Percentiles rank a stretch among this genome's conserved stretches.
Conservation (phyloP, 192 early-diverging fungal genomes). For the Polychytrium aggregatum region DNA sequence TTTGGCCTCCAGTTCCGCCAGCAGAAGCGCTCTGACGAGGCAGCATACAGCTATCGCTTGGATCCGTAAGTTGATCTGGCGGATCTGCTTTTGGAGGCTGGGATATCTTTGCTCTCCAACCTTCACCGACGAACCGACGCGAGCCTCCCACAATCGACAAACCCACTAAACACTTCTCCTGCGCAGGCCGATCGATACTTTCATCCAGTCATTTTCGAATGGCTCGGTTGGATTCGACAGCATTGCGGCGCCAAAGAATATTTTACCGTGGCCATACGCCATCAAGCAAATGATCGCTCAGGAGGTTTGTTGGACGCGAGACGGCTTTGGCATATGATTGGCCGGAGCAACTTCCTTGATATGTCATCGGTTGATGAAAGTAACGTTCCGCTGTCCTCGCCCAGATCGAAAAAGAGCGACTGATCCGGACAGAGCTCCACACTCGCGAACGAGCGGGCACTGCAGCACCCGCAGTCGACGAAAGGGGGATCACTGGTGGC, state of each 20-base stretch:
- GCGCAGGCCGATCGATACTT: conserved; percentile 19
- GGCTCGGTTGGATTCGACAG: not conserved
- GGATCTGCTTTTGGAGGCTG: not conserved
- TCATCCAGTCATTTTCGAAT: conserved; percentile 6
- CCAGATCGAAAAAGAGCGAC: too few relatives aligned
- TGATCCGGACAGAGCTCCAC: too few relatives aligned
- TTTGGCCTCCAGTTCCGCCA: conserved; percentile 63
- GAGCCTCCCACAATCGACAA: too few relatives aligned
- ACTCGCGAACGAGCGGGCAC: too few relatives aligned
- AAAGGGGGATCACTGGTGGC: too few relatives aligned
- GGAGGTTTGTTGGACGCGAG: conserved; percentile 34
- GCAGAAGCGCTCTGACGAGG: conserved; percentile 47
- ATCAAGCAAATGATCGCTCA: conserved; percentile 71
- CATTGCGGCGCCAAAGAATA: too few relatives aligned
- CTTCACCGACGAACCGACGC: not conserved
- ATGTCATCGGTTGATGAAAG: too few relatives aligned
- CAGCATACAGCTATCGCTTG: conserved; percentile 42
- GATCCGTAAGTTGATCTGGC: conserved; percentile 59
- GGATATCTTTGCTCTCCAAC: not conserved
- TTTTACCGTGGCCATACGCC: conserved; percentile 41
- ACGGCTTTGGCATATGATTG: not conserved
- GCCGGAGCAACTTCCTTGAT: too few relatives aligned
- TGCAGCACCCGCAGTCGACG: not conserved
- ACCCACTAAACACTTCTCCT: too few relatives aligned
- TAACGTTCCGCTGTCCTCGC: too few relatives aligned